Conservation (phyloP, 2,329 filamentous ascomycete species). For the Lizonia empirigonia region DNA sequence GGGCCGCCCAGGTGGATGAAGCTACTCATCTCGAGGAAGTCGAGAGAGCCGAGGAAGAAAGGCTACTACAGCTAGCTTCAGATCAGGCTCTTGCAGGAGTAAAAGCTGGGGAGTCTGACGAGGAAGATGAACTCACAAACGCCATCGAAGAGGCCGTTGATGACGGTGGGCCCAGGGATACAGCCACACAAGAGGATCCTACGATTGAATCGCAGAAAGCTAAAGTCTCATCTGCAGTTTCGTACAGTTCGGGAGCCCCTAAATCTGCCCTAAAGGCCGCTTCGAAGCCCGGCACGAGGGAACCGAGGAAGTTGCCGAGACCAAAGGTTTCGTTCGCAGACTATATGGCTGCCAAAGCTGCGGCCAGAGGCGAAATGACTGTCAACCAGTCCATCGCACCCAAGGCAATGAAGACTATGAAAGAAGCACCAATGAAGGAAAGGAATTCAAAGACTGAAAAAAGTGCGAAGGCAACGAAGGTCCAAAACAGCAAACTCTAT, state of each 20-base stretch:
- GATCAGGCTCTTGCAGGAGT: not conserved
- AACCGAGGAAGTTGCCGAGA: not conserved
- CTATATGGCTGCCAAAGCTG: not conserved
- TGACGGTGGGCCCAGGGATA: not conserved
- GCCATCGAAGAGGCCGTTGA: not conserved
- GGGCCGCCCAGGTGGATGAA: not conserved
- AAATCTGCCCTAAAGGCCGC: too few species aligned
- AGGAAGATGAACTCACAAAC: not conserved
- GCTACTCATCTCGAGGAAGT: not conserved
- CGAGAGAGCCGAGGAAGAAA: not conserved
- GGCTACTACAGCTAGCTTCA: not conserved
- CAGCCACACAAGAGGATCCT: not conserved
- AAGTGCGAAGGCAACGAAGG: too few species aligned
- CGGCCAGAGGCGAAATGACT: not conserved
- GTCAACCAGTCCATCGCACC: too few species aligned
- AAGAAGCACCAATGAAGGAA: too few species aligned
- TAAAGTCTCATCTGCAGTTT: not conserved
- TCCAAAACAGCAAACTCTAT: not conserved
- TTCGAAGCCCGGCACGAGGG: too few species aligned
- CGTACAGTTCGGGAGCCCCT: not conserved
- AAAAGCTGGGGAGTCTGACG: not conserved
- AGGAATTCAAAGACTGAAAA: too few species aligned
- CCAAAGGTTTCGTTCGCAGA: not conserved
- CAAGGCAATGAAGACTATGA: too few species aligned
- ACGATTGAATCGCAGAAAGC: too few species aligned